A percentile compares a stretch with the other conserved stretches of the same genome.
Evolutionary conservation across 164 flowering plant genomes (phyloP).

Genomic region (Nelumbo lutea): DNA sequence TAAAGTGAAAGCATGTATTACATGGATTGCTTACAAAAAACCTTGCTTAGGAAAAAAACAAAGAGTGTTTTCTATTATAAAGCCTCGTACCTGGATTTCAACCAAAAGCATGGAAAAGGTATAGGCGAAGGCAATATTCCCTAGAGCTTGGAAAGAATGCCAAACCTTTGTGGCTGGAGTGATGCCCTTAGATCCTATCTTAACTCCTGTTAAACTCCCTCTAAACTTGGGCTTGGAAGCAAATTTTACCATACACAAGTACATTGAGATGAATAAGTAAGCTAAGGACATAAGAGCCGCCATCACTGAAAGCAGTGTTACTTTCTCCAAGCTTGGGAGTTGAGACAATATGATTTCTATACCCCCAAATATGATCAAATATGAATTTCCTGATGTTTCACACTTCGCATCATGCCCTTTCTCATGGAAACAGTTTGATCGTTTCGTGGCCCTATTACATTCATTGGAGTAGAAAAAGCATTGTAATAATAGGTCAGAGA

Average conservation of each 20-base stretch:
- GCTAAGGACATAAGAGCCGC: slow-evolving; percentile 33
- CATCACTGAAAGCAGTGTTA: slow-evolving; percentile 30
- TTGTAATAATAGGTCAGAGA: neutral
- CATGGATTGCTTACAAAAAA: neutral
- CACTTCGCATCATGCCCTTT: slow-evolving; percentile 26
- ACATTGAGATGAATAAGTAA: slow-evolving; percentile 25
- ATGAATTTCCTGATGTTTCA: slow-evolving; percentile 20
- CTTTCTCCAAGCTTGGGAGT: slow-evolving; percentile 38
- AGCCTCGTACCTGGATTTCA: slow-evolving; percentile 36
- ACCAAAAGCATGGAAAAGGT: slow-evolving; percentile 31
- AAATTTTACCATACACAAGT: slow-evolving; percentile 21
- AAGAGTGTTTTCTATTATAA: too few species aligned
- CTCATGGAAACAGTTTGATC: slow-evolving; percentile 31
- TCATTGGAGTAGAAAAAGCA: neutral
- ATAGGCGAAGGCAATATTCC: slow-evolving; percentile 44
- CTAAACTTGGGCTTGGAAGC: slow-evolving; percentile 17
- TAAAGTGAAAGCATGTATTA: neutral
- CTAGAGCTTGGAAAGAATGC: slow-evolving; percentile 35
- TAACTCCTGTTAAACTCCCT: slow-evolving; percentile 25
- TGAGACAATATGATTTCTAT: slow-evolving; percentile 33
- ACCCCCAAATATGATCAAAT: slow-evolving; percentile 28
- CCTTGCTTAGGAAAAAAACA: neutral
- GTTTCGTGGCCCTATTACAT: slow-evolving; percentile 21
- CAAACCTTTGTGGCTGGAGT: slow-evolving; percentile 26
- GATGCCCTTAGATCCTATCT: slow-evolving; percentile 8